phyloP scores from a whole-genome alignment of 2,329 filamentous ascomycete genomes.

The Colletotrichum sp. region DNA sequence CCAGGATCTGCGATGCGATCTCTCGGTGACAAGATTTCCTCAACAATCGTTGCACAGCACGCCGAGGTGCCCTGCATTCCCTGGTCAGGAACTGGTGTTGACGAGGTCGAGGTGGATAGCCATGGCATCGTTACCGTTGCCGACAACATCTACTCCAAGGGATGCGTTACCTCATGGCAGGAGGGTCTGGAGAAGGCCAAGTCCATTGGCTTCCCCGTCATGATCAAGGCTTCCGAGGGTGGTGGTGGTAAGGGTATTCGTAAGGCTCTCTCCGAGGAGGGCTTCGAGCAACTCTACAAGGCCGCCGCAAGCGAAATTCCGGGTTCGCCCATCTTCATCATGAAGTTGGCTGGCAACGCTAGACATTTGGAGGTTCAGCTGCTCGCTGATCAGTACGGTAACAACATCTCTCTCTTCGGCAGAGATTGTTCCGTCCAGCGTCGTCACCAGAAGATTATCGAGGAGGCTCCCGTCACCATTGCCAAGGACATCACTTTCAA shows the following conservation, averaged over 20 bases:
- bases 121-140: slow-evolving; percentile 91
- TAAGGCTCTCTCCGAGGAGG: slow-evolving; percentile 85
- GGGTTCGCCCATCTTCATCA: slow-evolving; percentile 99
- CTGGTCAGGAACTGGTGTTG: slow-evolving; percentile 96
- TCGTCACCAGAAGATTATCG: slow-evolving; percentile 99
- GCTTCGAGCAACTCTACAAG: slow-evolving; percentile 88
- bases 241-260: slow-evolving; percentile 99
- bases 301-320: slow-evolving; percentile 97
- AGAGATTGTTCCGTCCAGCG: slow-evolving; percentile 98
- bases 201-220: slow-evolving; percentile 96
- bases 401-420: slow-evolving; percentile 98
- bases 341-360: slow-evolving; percentile 98
- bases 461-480: slow-evolving; percentile 97
- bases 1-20: slow-evolving; percentile 99
- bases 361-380: slow-evolving; percentile 97
- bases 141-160: slow-evolving; percentile 85
- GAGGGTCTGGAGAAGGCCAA: slow-evolving; percentile 87
- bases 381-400: slow-evolving; percentile 97
- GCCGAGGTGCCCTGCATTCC: slow-evolving; percentile 96
- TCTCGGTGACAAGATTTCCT: slow-evolving; percentile 98
- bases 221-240: slow-evolving; percentile 99
- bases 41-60: slow-evolving; percentile 98
- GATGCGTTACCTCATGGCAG: slow-evolving; percentile 87
- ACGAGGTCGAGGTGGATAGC: slow-evolving; percentile 78
- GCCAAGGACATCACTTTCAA: slow-evolving; percentile 89